Percentiles rank a stretch among this genome's conserved stretches.
Evolutionary conservation across 2,329 filamentous ascomycete genomes (phyloP).

Genomic region (Colletotrichum trifolii): DNA sequence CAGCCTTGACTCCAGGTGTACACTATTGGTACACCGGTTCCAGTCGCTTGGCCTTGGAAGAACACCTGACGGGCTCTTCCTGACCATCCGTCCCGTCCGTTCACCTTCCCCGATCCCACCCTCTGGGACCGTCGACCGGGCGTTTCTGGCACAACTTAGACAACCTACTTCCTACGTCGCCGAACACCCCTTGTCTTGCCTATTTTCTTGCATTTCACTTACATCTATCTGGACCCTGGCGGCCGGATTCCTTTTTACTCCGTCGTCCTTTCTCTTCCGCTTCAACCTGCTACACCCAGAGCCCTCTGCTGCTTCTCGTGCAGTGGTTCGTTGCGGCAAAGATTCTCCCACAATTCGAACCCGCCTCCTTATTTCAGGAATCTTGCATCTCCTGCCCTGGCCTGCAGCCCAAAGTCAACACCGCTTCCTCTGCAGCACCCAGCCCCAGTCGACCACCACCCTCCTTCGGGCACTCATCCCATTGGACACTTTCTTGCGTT

Average conservation of each 20-base stretch:
- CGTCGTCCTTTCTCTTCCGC: not conserved
- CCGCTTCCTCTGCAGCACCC: constrained; percentile 10
- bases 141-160: too few species aligned
- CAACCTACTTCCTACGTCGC: not conserved
- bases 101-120: too few species aligned
- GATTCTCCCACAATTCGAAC: not conserved
- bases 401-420: constrained; percentile 8
- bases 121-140: too few species aligned
- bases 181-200: not conserved
- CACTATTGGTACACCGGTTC: too few species aligned
- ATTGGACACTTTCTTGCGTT: constrained; percentile 5
- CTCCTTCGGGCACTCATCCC: not conserved
- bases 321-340: not conserved
- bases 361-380: too few species aligned
- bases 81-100: too few species aligned
- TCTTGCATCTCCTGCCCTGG: too few species aligned
- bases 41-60: not conserved
- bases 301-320: not conserved
- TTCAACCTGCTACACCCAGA: not conserved
- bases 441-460: not conserved
- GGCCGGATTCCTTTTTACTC: constrained; percentile 6
- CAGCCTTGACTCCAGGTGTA: not conserved
- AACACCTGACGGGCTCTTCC: not conserved
- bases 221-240: constrained; percentile 33
- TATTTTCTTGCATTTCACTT: constrained; percentile 9